Evolutionary conservation across 768 basidiomycete species (phyloP).

Genomic region (Trametes elegans): DNA sequence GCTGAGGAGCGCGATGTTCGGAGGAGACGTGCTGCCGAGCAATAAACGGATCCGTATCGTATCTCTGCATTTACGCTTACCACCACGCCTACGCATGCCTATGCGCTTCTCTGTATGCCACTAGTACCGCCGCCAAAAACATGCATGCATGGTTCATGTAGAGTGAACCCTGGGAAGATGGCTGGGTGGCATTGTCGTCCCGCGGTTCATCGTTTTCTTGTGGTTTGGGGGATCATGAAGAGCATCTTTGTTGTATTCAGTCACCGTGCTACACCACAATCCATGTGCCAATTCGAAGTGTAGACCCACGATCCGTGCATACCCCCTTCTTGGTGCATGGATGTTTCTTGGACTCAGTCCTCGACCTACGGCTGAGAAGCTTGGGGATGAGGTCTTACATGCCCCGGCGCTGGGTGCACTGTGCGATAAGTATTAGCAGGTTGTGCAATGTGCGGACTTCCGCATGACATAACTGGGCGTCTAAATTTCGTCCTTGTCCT

Average conservation of each 20-base stretch:
- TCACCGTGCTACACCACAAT: neutral
- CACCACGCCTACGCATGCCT: constrained; percentile 23
- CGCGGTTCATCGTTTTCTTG: neutral
- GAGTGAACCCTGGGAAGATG: neutral
- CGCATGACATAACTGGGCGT: neutral
- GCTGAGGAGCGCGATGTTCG: constrained; percentile 93
- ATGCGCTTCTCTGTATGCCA: constrained; percentile 34
- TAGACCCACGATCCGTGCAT: too few relatives aligned
- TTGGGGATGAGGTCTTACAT: too few relatives aligned
- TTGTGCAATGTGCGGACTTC: too few relatives aligned
- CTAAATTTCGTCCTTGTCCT: neutral
- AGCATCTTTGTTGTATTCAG: neutral
- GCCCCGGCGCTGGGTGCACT: too few relatives aligned
- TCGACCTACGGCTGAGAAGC: too few relatives aligned
- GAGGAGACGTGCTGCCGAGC: constrained; percentile 76
- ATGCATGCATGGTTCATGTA: constrained; percentile 25
- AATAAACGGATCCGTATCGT: constrained; percentile 41
- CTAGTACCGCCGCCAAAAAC: constrained; percentile 26
- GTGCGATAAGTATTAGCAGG: too few relatives aligned
- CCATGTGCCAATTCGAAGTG: too few relatives aligned
- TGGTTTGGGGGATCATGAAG: neutral
- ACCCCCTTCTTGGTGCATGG: too few relatives aligned
- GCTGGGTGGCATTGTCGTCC: neutral
- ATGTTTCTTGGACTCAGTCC: too few relatives aligned
- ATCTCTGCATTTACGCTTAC: constrained; percentile 19